These are phyloP conservation scores for Trypanosoma caninum DNA, from an alignment of 208 protist species.

Conservation along the genomic window DNA sequence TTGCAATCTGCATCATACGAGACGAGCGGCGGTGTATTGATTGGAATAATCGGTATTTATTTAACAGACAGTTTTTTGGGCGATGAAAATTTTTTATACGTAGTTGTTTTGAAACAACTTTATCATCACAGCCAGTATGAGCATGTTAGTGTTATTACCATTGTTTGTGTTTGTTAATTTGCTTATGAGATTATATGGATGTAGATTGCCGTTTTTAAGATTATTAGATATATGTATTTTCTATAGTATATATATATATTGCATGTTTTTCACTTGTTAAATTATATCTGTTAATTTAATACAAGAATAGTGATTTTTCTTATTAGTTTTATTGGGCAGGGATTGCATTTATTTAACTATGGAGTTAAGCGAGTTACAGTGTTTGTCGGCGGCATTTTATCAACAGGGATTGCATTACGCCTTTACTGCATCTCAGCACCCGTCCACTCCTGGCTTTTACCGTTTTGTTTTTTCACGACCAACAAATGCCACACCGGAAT, in stretches of 20 bases:
- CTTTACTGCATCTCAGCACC: conserved; percentile 25
- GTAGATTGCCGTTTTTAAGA: too few species aligned
- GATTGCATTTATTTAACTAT: neutral
- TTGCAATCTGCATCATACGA: conserved; percentile 16
- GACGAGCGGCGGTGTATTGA: conserved; percentile 19
- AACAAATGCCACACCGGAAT: conserved; percentile 23
- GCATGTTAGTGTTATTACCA: too few species aligned
- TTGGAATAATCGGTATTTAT: conserved; percentile 10
- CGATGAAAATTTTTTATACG: too few species aligned
- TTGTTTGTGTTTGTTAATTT: too few species aligned
- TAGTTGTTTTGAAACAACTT: too few species aligned
- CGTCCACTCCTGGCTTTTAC: conserved; percentile 19
- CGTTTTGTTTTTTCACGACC: conserved; percentile 26
- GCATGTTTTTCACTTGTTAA: too few species aligned
- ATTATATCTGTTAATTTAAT: too few species aligned
- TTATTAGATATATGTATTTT: too few species aligned
- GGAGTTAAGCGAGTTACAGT: conserved; percentile 24
- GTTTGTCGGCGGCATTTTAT: conserved; percentile 16
- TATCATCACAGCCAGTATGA: too few species aligned
- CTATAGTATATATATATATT: too few species aligned
- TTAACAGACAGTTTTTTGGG: neutral
- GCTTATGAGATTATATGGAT: too few species aligned
- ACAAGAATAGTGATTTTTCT: neutral
- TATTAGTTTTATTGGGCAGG: neutral
- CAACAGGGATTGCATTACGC: conserved; percentile 19